phyloP scores from a whole-genome alignment of 345 rosid genomes.

The Brassica incana region DNA sequence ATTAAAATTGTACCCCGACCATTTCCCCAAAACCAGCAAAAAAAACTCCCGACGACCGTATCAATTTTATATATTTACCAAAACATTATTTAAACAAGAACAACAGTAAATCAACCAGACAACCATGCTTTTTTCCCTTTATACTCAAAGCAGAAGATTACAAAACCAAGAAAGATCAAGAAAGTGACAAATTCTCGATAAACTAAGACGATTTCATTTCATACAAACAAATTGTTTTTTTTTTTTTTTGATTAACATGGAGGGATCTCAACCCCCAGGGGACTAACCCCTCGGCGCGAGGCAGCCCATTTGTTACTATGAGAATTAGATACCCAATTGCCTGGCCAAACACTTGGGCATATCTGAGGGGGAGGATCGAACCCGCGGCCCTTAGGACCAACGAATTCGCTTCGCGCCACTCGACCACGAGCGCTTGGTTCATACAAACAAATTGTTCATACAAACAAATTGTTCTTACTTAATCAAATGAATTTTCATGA shows the following conservation, averaged over 20 bases:
- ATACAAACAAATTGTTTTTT: not conserved
- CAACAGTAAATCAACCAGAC: conserved; percentile 24
- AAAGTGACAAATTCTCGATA: conserved; percentile 26
- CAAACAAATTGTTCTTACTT: not conserved
- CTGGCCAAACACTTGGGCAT: too few species aligned
- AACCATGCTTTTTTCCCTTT: conserved; percentile 35
- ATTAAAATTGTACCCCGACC: conserved; percentile 49
- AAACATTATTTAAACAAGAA: conserved; percentile 13
- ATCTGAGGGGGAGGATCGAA: too few species aligned
- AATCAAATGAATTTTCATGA: not conserved
- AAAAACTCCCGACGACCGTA: conserved; percentile 52
- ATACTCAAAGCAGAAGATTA: conserved; percentile 35
- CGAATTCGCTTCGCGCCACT: too few species aligned
- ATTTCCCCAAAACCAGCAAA: conserved; percentile 66
- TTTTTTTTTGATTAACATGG: too few species aligned
- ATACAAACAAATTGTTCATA: not conserved
- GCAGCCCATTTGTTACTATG: too few species aligned
- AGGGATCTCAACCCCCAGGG: too few species aligned
- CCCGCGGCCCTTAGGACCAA: too few species aligned
- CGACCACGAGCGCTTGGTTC: too few species aligned
- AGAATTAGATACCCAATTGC: too few species aligned
- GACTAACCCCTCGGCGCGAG: too few species aligned
- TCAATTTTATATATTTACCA: conserved; percentile 35
- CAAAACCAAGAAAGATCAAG: conserved; percentile 33
- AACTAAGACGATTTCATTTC: conserved; percentile 12